Conservation (phyloP, 257 asterid species). For the Gentiana straminea region DNA sequence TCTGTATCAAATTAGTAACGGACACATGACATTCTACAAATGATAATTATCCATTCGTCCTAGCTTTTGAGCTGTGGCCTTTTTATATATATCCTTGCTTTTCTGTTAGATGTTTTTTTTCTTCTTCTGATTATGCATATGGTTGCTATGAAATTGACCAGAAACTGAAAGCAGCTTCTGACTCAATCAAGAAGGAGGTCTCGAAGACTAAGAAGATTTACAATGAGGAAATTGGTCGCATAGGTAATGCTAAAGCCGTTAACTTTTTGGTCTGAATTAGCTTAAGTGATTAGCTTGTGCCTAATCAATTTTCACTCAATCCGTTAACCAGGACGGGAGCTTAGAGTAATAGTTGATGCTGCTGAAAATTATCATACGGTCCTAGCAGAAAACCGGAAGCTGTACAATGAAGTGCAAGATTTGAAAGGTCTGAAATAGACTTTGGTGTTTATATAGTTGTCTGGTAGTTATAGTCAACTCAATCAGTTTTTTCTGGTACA, state of each 20-base stretch:
- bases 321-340: slow-evolving; percentile 45
- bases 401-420: slow-evolving; percentile 96
- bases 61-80: too few relatives aligned
- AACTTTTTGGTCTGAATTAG: slow-evolving; percentile 6
- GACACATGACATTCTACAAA: too few relatives aligned
- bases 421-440: slow-evolving; percentile 60
- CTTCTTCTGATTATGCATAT: not conserved
- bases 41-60: too few relatives aligned
- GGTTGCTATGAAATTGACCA: slow-evolving; percentile 19
- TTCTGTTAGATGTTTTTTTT: not conserved
- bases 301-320: not conserved
- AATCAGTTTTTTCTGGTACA: slow-evolving; percentile 17
- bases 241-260: slow-evolving; percentile 38
- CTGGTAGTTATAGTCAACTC: slow-evolving; percentile 10
- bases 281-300: slow-evolving; percentile 9
- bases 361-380: slow-evolving; percentile 80
- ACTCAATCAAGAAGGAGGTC: slow-evolving; percentile 71
- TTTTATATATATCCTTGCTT: slow-evolving; percentile 2
- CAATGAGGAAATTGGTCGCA: slow-evolving; percentile 49
- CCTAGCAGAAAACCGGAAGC: slow-evolving; percentile 76
- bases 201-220: slow-evolving; percentile 41
- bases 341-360: slow-evolving; percentile 63
- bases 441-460: slow-evolving; percentile 4
- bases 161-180: slow-evolving; percentile 64
- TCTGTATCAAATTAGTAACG: too few relatives aligned